These are phyloP conservation scores for Rosa hybrid DNA, from an alignment of 331 rosid genomes.

Conservation along the genomic window DNA sequence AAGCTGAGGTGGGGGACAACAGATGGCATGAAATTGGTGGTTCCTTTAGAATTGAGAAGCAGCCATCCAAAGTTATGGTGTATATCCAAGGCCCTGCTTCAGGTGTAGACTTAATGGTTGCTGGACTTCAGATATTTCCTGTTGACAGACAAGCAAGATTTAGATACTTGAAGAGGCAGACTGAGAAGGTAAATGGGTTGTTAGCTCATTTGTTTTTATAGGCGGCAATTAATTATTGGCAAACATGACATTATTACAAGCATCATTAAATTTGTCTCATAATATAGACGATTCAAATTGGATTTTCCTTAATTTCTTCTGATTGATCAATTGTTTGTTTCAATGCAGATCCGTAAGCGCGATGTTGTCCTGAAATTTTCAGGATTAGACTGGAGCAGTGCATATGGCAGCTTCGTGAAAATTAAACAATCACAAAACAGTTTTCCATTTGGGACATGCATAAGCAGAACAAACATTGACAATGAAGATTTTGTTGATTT, in stretches of 20 bases:
- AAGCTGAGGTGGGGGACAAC: constrained; percentile 48
- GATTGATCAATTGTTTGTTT: constrained; percentile 19
- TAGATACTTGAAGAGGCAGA: constrained; percentile 57
- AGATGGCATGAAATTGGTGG: constrained; percentile 95
- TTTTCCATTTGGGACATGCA: constrained; percentile 88
- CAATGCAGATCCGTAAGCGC: constrained; percentile 77
- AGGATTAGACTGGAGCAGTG: constrained; percentile 43
- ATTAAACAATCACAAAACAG: constrained; percentile 63
- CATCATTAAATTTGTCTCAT: not conserved
- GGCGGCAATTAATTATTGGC: not conserved
- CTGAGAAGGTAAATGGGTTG: constrained; percentile 64
- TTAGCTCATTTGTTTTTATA: not conserved
- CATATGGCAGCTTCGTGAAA: constrained; percentile 53
- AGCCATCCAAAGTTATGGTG: constrained; percentile 78
- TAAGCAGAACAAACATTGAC: constrained; percentile 82
- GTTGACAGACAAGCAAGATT: constrained; percentile 80
- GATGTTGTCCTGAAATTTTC: constrained; percentile 74
- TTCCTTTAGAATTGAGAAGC: constrained; percentile 91
- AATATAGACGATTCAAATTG: not conserved
- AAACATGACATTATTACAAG: not conserved
- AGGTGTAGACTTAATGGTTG: constrained; percentile 82
- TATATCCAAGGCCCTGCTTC: constrained; percentile 89
- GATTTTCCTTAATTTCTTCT: not conserved
- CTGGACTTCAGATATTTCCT: constrained; percentile 89
- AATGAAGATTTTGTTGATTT: constrained; percentile 85